These are phyloP conservation scores for Globisporangium paddicum DNA, from an alignment of 352 stramenopile species.

Conservation along the genomic window DNA sequence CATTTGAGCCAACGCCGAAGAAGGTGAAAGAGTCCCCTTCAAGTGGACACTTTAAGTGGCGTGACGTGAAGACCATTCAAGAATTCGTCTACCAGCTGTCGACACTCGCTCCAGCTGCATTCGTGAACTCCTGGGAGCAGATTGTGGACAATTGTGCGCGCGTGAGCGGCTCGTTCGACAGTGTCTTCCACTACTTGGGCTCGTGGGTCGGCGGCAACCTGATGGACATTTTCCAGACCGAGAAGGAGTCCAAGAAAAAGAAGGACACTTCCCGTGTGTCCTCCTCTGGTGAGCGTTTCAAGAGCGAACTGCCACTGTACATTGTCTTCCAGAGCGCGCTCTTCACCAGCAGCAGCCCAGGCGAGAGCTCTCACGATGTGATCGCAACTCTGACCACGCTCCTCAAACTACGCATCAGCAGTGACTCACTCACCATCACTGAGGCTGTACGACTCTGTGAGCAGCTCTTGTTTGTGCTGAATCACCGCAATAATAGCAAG, in stretches of 20 bases:
- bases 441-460: constrained; percentile 40
- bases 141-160: constrained; percentile 31
- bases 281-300: constrained; percentile 1
- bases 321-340: constrained; percentile 17
- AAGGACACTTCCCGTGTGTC: constrained; percentile 12
- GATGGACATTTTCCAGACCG: constrained; percentile 9
- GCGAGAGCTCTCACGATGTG: neutral
- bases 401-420: constrained; percentile 12
- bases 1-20: neutral
- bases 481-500: constrained; percentile 3
- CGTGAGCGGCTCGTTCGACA: constrained; percentile 24
- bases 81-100: constrained; percentile 18
- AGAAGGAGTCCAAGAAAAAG: constrained; percentile 14
- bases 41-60: constrained; percentile 5
- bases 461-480: constrained; percentile 43
- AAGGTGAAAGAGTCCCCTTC: constrained; percentile 6
- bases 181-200: constrained; percentile 50
- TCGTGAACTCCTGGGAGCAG: constrained; percentile 27
- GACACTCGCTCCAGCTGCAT: constrained; percentile 17
- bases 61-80: neutral
- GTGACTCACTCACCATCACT: constrained; percentile 4
- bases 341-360: neutral
- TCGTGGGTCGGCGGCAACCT: constrained; percentile 39
- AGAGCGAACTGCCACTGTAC: constrained; percentile 9
- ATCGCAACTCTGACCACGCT: constrained; percentile 1